Conservation (phyloP, 805 yeast genomes). For the Brettanomyces bruxellensis region DNA sequence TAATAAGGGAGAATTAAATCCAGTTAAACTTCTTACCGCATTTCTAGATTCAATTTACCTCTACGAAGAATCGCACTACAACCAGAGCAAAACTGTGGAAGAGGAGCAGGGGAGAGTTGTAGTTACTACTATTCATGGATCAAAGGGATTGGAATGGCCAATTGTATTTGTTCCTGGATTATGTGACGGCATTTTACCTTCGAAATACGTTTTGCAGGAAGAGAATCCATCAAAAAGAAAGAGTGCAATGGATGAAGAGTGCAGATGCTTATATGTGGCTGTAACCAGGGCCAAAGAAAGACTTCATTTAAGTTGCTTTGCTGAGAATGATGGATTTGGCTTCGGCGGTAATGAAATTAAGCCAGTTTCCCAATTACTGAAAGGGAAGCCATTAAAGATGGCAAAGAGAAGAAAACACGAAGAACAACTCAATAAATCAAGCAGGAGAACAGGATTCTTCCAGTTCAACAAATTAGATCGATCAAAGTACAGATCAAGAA, state of each 20-base stretch:
- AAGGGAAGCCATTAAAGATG: neutral
- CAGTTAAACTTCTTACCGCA: conserved; percentile 15
- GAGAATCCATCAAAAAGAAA: conserved; percentile 17
- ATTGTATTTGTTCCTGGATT: conserved; percentile 76
- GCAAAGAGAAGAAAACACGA: neutral
- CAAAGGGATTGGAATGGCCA: conserved; percentile 96
- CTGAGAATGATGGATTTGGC: conserved; percentile 10
- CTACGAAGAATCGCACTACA: conserved; percentile 16
- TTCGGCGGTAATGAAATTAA: conserved; percentile 5
- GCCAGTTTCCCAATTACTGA: conserved; percentile 1
- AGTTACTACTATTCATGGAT: conserved; percentile 80
- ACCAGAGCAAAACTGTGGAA: conserved; percentile 3
- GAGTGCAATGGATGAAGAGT: conserved; percentile 54
- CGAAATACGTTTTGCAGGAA: conserved; percentile 33
- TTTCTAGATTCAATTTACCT: conserved; percentile 26
- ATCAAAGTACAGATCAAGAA: conserved; percentile 2
- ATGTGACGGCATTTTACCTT: conserved; percentile 59
- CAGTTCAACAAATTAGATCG: neutral
- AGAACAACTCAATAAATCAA: neutral
- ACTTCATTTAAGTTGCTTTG: conserved; percentile 17
- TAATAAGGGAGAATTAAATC: conserved; percentile 2
- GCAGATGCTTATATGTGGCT: conserved; percentile 83
- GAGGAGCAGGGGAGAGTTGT: conserved; percentile 15
- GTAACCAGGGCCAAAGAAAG: conserved; percentile 67
- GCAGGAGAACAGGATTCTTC: neutral